Percentiles rank a stretch among this genome's conserved stretches.
These are phyloP conservation scores for Gleditsia sinensis DNA, from an alignment of 306 rosid species.

Conservation along the genomic window DNA sequence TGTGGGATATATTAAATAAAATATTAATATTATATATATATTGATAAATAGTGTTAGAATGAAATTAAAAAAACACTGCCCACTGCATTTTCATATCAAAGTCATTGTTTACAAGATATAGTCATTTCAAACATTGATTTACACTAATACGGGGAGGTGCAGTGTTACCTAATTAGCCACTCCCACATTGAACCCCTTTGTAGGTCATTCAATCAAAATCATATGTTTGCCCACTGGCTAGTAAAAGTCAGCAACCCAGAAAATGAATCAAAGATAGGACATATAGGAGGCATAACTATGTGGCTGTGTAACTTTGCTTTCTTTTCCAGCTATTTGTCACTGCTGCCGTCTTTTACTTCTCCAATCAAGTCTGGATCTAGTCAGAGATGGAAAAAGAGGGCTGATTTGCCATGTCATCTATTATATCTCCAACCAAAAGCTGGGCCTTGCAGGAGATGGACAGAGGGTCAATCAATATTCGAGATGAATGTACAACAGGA, in stretches of 20 bases:
- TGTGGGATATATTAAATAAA: too few relatives aligned
- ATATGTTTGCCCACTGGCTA: neutral
- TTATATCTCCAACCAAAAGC: too few relatives aligned
- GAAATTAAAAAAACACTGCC: neutral
- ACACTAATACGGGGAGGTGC: neutral
- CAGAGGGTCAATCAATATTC: too few relatives aligned
- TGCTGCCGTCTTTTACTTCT: too few relatives aligned
- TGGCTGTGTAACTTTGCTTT: too few relatives aligned
- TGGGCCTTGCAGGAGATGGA: too few relatives aligned
- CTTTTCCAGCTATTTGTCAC: too few relatives aligned
- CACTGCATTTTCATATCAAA: neutral
- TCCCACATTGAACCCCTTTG: neutral
- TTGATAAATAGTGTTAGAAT: neutral
- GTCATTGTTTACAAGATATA: neutral
- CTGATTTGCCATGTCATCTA: too few relatives aligned
- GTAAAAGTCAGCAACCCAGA: neutral
- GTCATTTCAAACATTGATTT: neutral
- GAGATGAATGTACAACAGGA: too few relatives aligned
- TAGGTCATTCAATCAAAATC: neutral
- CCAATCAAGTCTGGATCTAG: too few relatives aligned
- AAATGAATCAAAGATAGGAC: neutral
- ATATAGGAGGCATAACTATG: too few relatives aligned
- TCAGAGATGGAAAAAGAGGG: too few relatives aligned
- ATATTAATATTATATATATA: neutral
- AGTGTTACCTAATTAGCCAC: neutral